These are phyloP conservation scores for Pythium utonaiense DNA, from an alignment of 352 stramenopile genomes.

Conservation along the genomic window DNA sequence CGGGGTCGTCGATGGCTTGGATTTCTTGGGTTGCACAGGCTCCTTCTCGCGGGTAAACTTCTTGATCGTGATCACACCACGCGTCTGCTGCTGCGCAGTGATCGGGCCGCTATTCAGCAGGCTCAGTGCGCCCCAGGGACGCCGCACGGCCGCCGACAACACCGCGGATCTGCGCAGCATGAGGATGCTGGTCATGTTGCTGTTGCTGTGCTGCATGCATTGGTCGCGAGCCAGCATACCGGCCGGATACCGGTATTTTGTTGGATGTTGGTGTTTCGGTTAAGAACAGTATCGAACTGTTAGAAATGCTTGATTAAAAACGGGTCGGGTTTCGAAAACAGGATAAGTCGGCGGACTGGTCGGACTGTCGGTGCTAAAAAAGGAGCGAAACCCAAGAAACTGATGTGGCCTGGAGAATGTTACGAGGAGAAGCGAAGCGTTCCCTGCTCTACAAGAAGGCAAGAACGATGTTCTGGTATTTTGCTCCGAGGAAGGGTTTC, in stretches of 20 bases:
- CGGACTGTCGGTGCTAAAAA: background rate
- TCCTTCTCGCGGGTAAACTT: conserved; percentile 32
- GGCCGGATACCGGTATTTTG: background rate
- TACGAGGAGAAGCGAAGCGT: too few species aligned
- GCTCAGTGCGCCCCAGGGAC: background rate
- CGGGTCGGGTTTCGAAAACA: background rate
- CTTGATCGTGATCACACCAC: conserved; percentile 43
- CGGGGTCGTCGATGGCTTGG: background rate
- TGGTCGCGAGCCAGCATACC: background rate
- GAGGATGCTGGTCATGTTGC: conserved; percentile 3
- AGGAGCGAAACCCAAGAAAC: background rate
- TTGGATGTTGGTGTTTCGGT: too few species aligned
- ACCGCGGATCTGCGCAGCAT: conserved; percentile 6
- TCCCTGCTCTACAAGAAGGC: too few species aligned
- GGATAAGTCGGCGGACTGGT: background rate
- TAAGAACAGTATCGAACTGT: too few species aligned
- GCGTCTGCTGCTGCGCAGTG: conserved; percentile 9
- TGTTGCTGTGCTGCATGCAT: conserved; percentile 4
- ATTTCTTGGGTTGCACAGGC: conserved; percentile 5
- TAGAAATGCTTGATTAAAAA: too few species aligned
- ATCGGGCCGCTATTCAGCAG: background rate
- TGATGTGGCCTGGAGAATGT: background rate
- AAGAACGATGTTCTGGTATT: background rate
- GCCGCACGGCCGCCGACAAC: background rate
- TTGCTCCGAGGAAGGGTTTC: background rate